Evolutionary conservation across 306 rosid genomes (phyloP).

Genomic region (Medicago lupulina): DNA sequence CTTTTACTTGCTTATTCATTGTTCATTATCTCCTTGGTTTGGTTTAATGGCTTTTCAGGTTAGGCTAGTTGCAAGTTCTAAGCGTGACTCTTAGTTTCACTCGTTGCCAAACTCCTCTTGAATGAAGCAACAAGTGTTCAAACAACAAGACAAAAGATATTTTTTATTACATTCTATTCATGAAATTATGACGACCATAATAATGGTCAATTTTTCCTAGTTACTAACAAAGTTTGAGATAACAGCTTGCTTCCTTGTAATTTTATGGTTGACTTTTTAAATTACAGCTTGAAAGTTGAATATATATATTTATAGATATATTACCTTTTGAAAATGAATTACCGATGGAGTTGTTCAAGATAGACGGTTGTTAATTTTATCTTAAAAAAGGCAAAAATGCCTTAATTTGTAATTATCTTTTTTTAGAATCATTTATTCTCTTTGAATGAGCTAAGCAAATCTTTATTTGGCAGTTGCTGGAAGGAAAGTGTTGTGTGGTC

Average conservation of each 20-base stretch:
- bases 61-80: constrained; percentile 16
- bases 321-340: background rate
- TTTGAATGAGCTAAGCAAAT: constrained; percentile 46
- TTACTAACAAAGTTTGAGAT: background rate
- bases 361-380: constrained; percentile 1
- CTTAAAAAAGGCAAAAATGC: constrained; percentile 33
- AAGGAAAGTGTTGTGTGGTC: constrained; percentile 36
- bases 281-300: background rate
- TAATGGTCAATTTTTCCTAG: background rate
- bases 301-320: background rate
- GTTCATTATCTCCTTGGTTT: background rate
- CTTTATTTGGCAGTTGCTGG: constrained; percentile 36
- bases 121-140: background rate
- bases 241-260: background rate
- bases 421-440: constrained; percentile 26
- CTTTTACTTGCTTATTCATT: background rate
- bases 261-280: background rate
- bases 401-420: constrained; percentile 38
- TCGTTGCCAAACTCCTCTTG: background rate
- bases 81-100: background rate
- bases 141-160: background rate
- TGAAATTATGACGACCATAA: background rate
- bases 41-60: constrained; percentile 24
- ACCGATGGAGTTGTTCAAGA: background rate
- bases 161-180: background rate